Conservation (phyloP, 1,284 basidiomycete species). For the Moesziomyces aphidis region DNA sequence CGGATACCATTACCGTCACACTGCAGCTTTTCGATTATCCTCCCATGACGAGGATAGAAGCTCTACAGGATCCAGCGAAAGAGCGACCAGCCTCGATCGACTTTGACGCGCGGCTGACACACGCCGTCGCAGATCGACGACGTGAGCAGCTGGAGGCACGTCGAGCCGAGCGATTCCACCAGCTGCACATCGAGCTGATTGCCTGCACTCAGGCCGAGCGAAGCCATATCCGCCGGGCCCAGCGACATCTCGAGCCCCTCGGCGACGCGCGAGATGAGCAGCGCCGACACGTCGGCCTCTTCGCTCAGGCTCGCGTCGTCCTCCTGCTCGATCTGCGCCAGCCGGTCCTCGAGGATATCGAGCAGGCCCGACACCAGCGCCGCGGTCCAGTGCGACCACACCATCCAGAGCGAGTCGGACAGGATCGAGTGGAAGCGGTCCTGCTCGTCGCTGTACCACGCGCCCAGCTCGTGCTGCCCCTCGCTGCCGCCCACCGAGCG, state of each 20-base stretch:
- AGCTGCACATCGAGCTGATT: slow-evolving; percentile 40
- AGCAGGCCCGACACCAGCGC: slow-evolving; percentile 41
- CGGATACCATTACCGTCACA: not conserved
- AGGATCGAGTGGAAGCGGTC: slow-evolving; percentile 27
- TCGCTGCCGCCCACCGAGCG: slow-evolving; percentile 25
- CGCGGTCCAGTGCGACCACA: slow-evolving; percentile 47
- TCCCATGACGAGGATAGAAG: not conserved
- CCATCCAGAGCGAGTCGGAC: slow-evolving; percentile 48
- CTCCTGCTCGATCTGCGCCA: slow-evolving; percentile 26
- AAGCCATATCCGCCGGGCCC: slow-evolving; percentile 34
- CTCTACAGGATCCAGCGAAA: slow-evolving; percentile 37
- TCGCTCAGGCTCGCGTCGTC: not conserved
- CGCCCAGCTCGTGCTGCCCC: not conserved
- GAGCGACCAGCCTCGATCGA: slow-evolving; percentile 31
- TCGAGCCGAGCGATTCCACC: slow-evolving; percentile 25
- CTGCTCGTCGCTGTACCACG: slow-evolving; percentile 3
- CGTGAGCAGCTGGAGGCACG: slow-evolving; percentile 19
- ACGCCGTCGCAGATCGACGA: slow-evolving; percentile 2
- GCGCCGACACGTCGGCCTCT: slow-evolving; percentile 15
- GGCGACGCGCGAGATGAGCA: slow-evolving; percentile 11
- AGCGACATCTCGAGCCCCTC: slow-evolving; percentile 20
- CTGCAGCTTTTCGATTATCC: no score
- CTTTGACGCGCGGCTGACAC: slow-evolving; percentile 12
- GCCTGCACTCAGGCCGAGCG: slow-evolving; percentile 45
- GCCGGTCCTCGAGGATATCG: slow-evolving; percentile 36